Conservation (phyloP, 1,284 basidiomycete genomes). For the Dichomitus squalens region DNA sequence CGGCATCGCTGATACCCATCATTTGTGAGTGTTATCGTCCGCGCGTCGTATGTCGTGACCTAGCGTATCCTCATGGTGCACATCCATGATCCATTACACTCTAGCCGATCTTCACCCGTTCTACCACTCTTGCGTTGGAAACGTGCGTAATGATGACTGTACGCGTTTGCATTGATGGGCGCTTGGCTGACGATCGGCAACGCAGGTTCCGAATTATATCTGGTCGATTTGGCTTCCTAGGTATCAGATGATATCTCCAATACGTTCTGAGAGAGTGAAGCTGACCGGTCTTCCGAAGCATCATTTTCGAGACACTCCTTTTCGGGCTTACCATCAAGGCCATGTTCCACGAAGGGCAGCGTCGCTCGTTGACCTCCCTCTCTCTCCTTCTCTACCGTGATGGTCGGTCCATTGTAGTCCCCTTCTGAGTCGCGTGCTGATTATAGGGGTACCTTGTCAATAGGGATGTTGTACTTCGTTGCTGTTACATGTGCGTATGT, state of each 20-base stretch:
- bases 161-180: not conserved
- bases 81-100: not conserved
- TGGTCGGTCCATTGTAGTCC: slow-evolving; percentile 19
- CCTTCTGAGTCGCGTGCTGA: not conserved
- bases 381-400: slow-evolving; percentile 35
- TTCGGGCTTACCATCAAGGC: slow-evolving; percentile 32
- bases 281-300: slow-evolving; percentile 9
- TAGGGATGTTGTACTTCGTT: slow-evolving; percentile 36
- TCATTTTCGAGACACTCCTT: slow-evolving; percentile 35
- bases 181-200: not conserved
- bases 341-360: slow-evolving; percentile 27
- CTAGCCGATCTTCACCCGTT: slow-evolving; percentile 28
- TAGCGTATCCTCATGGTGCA: not conserved
- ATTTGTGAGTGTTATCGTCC: slow-evolving; percentile 24
- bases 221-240: slow-evolving; percentile 36
- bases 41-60: not conserved
- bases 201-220: slow-evolving; percentile 31
- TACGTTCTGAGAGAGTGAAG: not conserved
- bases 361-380: slow-evolving; percentile 29
- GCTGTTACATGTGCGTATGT: slow-evolving; percentile 29
- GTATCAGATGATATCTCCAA: slow-evolving; percentile 9
- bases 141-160: slow-evolving; percentile 18
- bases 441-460: not conserved
- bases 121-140: slow-evolving; percentile 32
- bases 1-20: slow-evolving; percentile 27